These are phyloP conservation scores for Coprinopsis sp. DNA, from an alignment of 768 basidiomycete species.

Conservation along the genomic window DNA sequence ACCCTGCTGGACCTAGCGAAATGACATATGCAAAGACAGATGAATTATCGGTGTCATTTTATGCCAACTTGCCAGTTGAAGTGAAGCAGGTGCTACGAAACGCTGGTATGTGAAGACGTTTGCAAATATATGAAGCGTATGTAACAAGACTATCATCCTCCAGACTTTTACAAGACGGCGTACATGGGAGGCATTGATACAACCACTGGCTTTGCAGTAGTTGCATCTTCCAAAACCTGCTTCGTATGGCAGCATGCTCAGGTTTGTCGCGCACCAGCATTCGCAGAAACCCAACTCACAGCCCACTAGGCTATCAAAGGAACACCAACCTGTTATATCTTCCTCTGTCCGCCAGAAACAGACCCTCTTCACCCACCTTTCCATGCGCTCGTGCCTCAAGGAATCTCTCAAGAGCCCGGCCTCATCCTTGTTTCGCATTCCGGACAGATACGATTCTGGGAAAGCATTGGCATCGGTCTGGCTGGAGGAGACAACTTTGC, in stretches of 20 bases:
- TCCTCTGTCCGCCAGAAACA: conserved; percentile 57
- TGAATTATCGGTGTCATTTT: conserved; percentile 61
- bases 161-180: conserved; percentile 65
- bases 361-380: conserved; percentile 39
- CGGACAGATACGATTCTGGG: conserved; percentile 83
- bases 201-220: conserved; percentile 67
- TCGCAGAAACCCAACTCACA: conserved; percentile 2
- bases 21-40: conserved; percentile 67
- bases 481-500: conserved; percentile 72
- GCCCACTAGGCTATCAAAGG: conserved; percentile 52
- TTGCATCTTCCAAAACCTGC: conserved; percentile 67
- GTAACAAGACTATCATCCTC: conserved; percentile 7
- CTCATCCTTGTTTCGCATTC: conserved; percentile 69
- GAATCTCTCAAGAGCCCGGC: conserved; percentile 74
- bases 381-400: conserved; percentile 66
- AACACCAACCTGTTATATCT: conserved; percentile 79
- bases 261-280: conserved; percentile 26
- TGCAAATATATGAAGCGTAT: background rate
- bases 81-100: conserved; percentile 66
- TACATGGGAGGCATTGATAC: conserved; percentile 72
- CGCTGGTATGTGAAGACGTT: conserved; percentile 44
- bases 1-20: conserved; percentile 34
- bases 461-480: conserved; percentile 77
- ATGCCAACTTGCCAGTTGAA: conserved; percentile 67
- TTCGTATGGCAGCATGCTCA: conserved; percentile 84